A percentile compares a stretch with the other conserved stretches of the same genome.
These are phyloP conservation scores for Ettlia oleoabundans DNA, from an alignment of 139 green algal genomes.

Conservation along the genomic window DNA sequence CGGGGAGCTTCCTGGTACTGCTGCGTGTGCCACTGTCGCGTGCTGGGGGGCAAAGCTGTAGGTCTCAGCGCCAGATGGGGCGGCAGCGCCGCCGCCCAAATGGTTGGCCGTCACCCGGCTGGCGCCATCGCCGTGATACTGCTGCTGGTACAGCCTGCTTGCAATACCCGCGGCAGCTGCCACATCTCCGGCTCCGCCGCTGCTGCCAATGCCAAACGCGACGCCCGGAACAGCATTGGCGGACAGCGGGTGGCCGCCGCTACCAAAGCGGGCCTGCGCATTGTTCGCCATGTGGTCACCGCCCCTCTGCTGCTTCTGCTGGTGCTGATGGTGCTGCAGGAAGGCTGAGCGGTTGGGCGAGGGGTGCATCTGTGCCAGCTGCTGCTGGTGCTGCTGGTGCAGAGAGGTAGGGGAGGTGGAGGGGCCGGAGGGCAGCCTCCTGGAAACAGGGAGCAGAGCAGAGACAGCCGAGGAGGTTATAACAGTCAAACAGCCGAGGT, in stretches of 20 bases:
- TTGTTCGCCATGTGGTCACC: background rate
- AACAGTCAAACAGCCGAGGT: background rate
- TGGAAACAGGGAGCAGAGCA: background rate
- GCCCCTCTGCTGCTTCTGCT: background rate
- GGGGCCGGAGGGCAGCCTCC: background rate
- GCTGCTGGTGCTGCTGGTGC: conserved; percentile 8
- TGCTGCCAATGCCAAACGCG: background rate
- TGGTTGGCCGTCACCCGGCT: background rate
- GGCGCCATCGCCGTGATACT: background rate
- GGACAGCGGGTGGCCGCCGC: background rate
- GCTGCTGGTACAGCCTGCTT: background rate
- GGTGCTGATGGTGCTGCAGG: conserved; percentile 7
- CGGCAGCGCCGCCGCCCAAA: background rate
- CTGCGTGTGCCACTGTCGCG: background rate
- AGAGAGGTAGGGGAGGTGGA: conserved; percentile 1
- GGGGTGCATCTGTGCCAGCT: background rate
- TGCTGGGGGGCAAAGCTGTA: background rate
- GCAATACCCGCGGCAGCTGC: background rate
- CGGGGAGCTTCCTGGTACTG: no score
- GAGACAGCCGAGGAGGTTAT: background rate
- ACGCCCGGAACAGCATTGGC: background rate
- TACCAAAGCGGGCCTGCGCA: no score
- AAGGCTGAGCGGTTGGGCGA: conserved; percentile 1
- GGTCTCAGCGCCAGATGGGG: background rate
- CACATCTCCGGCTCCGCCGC: background rate